These are phyloP conservation scores for Aegilops speltoides DNA, from an alignment of 176 grass and related monocot genomes.

Conservation along the genomic window DNA sequence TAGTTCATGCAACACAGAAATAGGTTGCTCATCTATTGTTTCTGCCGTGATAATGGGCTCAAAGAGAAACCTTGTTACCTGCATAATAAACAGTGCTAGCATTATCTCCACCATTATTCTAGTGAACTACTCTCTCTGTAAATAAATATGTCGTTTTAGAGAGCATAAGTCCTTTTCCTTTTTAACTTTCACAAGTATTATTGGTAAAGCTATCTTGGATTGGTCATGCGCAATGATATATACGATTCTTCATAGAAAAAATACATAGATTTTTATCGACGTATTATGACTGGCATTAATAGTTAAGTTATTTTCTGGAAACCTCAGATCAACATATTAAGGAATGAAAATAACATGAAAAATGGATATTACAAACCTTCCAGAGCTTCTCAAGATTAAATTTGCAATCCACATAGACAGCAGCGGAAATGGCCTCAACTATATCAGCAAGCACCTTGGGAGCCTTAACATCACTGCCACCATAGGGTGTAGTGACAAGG, in stretches of 20 bases:
- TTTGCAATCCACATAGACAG: constrained; percentile 76
- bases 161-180: not conserved
- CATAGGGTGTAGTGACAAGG: constrained; percentile 37
- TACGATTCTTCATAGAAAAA: not conserved
- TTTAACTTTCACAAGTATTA: not conserved
- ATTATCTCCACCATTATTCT: not conserved
- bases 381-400: constrained; percentile 72
- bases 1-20: no score
- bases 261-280: no score
- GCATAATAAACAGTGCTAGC: no score
- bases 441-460: constrained; percentile 85
- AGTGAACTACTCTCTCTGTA: not conserved
- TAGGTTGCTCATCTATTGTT: no score
- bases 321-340: not conserved
- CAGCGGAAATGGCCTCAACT: constrained; percentile 63
- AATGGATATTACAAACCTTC: constrained; percentile 48
- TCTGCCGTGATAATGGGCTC: no score
- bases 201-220: not conserved
- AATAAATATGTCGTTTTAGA: not conserved
- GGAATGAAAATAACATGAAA: not conserved
- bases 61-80: no score
- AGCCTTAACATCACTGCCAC: constrained; percentile 58
- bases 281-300: not conserved
- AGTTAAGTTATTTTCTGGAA: not conserved
- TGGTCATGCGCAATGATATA: not conserved